Conservation (phyloP, 768 basidiomycete genomes). For the Strobilomyces echinocephalus region DNA sequence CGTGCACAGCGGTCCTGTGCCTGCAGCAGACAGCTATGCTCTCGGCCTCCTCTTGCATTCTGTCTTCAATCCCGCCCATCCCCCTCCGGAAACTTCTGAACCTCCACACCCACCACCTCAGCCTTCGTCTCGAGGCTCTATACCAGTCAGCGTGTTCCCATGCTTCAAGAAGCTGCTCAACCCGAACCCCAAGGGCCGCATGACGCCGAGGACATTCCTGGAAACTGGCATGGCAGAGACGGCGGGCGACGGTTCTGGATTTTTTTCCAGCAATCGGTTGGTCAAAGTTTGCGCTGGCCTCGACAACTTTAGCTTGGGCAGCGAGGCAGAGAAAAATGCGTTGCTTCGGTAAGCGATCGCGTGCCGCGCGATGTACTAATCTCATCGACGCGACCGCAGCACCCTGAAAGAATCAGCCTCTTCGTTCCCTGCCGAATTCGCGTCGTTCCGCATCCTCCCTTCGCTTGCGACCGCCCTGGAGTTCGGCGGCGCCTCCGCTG, state of each 20-base stretch:
- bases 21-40: slow-evolving; percentile 80
- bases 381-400: slow-evolving; percentile 33
- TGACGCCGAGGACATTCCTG: slow-evolving; percentile 73
- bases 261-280: slow-evolving; percentile 78
- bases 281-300: slow-evolving; percentile 81
- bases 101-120: slow-evolving; percentile 76
- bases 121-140: slow-evolving; percentile 69
- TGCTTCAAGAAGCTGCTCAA: slow-evolving; percentile 85
- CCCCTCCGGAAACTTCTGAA: slow-evolving; percentile 59
- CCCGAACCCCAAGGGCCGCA: slow-evolving; percentile 77
- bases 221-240: slow-evolving; percentile 74
- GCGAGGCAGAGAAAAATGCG: slow-evolving; percentile 72
- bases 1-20: slow-evolving; percentile 40
- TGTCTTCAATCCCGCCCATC: slow-evolving; percentile 83
- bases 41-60: slow-evolving; percentile 82
- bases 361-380: not conserved
- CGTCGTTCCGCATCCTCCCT: slow-evolving; percentile 81
- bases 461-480: slow-evolving; percentile 75
- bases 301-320: slow-evolving; percentile 77
- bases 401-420: slow-evolving; percentile 74
- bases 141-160: slow-evolving; percentile 72
- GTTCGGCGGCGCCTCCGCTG: slow-evolving; percentile 71
- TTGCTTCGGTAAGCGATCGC: slow-evolving; percentile 53
- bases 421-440: slow-evolving; percentile 83
- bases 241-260: slow-evolving; percentile 55